Percentiles rank a stretch among this genome's conserved stretches.
Conservation (phyloP, 257 asterid species). For the Ocimum tenuiflorum region DNA sequence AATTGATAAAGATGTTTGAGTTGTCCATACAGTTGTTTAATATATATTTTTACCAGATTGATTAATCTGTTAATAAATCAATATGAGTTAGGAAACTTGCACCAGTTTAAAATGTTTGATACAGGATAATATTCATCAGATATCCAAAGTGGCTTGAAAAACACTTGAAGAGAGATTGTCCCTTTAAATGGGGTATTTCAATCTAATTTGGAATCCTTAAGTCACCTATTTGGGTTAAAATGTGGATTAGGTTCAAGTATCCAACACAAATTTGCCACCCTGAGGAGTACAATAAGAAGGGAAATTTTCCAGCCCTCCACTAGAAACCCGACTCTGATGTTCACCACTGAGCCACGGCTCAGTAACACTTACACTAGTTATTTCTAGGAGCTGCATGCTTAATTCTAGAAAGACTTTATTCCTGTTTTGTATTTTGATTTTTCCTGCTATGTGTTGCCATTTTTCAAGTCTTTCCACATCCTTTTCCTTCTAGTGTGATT, state of each 20-base stretch:
- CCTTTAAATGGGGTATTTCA: not conserved
- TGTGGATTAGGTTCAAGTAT: not conserved
- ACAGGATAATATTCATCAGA: not conserved
- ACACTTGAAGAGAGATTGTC: not conserved
- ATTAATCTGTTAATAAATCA: not conserved
- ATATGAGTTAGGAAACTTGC: not conserved
- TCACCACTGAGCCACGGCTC: not conserved
- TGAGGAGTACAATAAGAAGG: not conserved
- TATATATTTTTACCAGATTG: not conserved
- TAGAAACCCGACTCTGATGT: not conserved
- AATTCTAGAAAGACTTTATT: not conserved
- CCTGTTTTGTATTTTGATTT: not conserved
- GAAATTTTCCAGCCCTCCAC: not conserved
- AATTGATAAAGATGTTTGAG: not conserved
- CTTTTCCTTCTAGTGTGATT: slow-evolving; percentile 16
- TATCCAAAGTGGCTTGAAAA: too few species aligned
- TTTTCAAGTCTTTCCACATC: slow-evolving; percentile 16
- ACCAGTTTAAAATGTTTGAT: not conserved
- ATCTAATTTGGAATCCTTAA: not conserved
- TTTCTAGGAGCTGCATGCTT: not conserved
- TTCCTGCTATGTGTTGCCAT: not conserved
- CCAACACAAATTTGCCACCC: not conserved
- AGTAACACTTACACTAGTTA: not conserved
- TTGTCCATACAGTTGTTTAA: not conserved
- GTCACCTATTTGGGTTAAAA: not conserved